A percentile compares a stretch with the other conserved stretches of the same genome.
Conservation (phyloP, 129 eudicot species). For the Rutidosis leptorrhynchoides region DNA sequence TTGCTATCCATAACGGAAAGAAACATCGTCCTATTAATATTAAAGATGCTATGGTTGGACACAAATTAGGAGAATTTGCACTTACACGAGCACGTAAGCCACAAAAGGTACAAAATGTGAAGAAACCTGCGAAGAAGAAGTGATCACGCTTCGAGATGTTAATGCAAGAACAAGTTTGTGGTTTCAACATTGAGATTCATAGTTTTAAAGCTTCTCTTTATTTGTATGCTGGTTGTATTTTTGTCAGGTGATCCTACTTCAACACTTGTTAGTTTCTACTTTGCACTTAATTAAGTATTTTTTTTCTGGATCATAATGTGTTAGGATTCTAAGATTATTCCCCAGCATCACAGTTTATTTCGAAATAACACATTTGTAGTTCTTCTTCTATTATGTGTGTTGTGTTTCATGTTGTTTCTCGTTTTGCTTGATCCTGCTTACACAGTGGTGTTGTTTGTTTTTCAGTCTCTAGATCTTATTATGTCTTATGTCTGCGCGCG, state of each 20-base stretch:
- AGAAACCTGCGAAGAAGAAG: constrained; percentile 32
- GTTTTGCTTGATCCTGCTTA: neutral
- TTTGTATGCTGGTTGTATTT: constrained; percentile 10
- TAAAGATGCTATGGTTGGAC: constrained; percentile 50
- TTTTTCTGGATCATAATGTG: constrained; percentile 17
- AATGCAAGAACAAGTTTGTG: neutral
- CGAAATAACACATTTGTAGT: constrained; percentile 4
- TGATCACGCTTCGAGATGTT: constrained; percentile 15
- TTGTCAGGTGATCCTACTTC: constrained; percentile 20
- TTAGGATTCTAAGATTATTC: constrained; percentile 7
- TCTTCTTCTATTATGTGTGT: neutral
- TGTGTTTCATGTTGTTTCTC: neutral
- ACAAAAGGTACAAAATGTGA: constrained; percentile 33
- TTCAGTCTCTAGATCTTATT: no score
- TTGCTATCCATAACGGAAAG: constrained; percentile 42
- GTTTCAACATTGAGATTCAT: constrained; percentile 5
- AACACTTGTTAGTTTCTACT: constrained; percentile 25
- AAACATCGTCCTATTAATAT: constrained; percentile 36
- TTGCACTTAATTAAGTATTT: constrained; percentile 16
- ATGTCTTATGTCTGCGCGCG: no score
- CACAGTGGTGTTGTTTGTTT: no score
- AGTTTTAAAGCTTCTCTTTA: neutral
- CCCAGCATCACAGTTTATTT: constrained; percentile 2
- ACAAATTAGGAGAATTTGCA: constrained; percentile 49
- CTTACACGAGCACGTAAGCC: constrained; percentile 39